Evolutionary conservation across 1,284 basidiomycete genomes (phyloP).

Genomic region (Sporisorium scitamineum): DNA sequence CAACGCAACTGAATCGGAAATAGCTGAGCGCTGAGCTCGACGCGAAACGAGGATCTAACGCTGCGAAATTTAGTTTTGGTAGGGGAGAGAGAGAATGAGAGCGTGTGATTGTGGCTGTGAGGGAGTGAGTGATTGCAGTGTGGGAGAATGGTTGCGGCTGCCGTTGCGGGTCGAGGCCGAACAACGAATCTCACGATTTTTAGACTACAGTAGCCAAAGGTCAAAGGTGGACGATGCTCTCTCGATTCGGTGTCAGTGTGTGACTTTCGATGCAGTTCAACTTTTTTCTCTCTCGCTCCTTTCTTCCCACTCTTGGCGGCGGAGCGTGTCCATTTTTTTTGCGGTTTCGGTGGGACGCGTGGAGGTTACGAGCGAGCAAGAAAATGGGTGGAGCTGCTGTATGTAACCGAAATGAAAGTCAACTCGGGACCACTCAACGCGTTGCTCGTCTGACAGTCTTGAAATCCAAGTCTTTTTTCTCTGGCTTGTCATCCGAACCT

Average conservation of each 20-base stretch:
- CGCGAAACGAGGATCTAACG: background rate
- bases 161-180: background rate
- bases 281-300: background rate
- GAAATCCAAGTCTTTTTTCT: too few species aligned
- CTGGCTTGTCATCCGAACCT: too few species aligned
- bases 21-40: background rate
- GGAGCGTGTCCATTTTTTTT: background rate
- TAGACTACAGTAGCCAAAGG: background rate
- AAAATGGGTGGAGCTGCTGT: background rate
- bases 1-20: background rate
- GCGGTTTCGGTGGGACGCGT: background rate
- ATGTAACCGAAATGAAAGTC: background rate
- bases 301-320: conserved; percentile 3
- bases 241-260: conserved; percentile 1
- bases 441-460: conserved; percentile 3
- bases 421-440: conserved; percentile 4
- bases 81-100: background rate
- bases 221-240: background rate
- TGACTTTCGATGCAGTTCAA: background rate
- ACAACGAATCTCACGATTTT: conserved; percentile 1
- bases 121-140: background rate
- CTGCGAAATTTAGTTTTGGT: background rate
- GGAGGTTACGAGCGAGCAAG: background rate
- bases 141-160: background rate
- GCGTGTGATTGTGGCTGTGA: conserved; percentile 7